These are phyloP conservation scores for Vigna mungo DNA, from an alignment of 306 rosid genomes.

Conservation along the genomic window DNA sequence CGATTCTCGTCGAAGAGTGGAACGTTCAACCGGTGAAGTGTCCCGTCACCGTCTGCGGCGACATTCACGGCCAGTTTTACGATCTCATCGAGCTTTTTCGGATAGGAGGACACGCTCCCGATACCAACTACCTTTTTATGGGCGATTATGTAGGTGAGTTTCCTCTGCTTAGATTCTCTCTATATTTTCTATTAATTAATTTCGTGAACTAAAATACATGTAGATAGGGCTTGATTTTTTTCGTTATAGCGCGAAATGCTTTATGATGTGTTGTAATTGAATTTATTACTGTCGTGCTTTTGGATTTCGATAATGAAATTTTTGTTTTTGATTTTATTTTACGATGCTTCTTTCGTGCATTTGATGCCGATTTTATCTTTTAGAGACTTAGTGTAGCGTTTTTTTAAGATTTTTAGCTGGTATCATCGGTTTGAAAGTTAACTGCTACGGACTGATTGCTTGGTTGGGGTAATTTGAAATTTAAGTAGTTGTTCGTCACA, in stretches of 20 bases:
- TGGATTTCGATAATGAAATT: slow-evolving; percentile 12
- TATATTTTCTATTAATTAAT: background rate
- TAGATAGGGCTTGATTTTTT: slow-evolving; percentile 33
- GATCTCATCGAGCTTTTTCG: slow-evolving; percentile 98
- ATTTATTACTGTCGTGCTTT: background rate
- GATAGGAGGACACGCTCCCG: slow-evolving; percentile 94
- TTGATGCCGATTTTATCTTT: background rate
- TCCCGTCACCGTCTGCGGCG: slow-evolving; percentile 96
- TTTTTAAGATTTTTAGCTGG: background rate
- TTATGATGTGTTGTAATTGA: slow-evolving; percentile 19
- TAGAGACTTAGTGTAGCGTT: background rate
- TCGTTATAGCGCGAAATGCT: background rate
- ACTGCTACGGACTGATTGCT: background rate
- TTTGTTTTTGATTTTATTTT: background rate
- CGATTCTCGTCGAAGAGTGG: slow-evolving; percentile 96
- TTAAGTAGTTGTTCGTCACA: background rate
- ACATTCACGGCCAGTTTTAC: slow-evolving; percentile 96
- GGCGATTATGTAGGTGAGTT: slow-evolving; percentile 97
- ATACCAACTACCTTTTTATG: slow-evolving; percentile 96
- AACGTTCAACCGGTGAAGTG: slow-evolving; percentile 99
- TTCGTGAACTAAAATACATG: background rate
- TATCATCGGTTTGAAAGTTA: slow-evolving; percentile 5
- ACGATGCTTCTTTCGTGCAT: background rate
- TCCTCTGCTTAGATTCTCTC: background rate
- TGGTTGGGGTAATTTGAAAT: background rate